phyloP scores from a whole-genome alignment of 2,329 filamentous ascomycete genomes.

The Dactylella cylindrospora region DNA sequence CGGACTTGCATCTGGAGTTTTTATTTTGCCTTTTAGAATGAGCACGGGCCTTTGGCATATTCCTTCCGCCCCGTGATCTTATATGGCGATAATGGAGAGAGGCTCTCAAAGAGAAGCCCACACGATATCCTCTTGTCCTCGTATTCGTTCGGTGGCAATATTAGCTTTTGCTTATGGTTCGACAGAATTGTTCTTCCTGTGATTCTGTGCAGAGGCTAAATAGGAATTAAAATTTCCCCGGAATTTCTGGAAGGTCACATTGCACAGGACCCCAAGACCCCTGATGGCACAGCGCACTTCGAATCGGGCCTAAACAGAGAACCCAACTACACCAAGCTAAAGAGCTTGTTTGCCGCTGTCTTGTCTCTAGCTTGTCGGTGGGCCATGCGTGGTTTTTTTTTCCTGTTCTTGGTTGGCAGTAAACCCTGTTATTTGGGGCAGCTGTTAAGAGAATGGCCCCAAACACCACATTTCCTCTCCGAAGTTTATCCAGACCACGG shows the following conservation, averaged over 20 bases:
- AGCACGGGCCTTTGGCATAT: conserved; percentile 9
- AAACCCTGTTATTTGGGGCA: too few relatives aligned
- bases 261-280: conserved; percentile 23
- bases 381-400: conserved; percentile 15
- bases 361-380: too few relatives aligned
- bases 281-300: conserved; percentile 11
- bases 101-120: too few relatives aligned
- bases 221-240: conserved; percentile 42
- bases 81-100: too few relatives aligned
- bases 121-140: too few relatives aligned
- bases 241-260: conserved; percentile 43
- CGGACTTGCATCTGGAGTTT: conserved; percentile 6
- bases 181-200: conserved; percentile 36
- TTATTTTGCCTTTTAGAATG: neutral
- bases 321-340: too few relatives aligned
- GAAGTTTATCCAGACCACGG: conserved; percentile 42
- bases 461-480: conserved; percentile 17
- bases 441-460: neutral
- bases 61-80: conserved; percentile 6
- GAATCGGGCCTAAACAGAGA: too few relatives aligned
- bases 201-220: conserved; percentile 45
- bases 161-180: conserved; percentile 23
- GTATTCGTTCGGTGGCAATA: neutral
- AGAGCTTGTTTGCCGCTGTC: too few relatives aligned
- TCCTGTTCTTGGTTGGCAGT: neutral